Base-by-base conservation (phyloP, 331 rosid genomes). In the Pyracantha coccinea region DNA sequence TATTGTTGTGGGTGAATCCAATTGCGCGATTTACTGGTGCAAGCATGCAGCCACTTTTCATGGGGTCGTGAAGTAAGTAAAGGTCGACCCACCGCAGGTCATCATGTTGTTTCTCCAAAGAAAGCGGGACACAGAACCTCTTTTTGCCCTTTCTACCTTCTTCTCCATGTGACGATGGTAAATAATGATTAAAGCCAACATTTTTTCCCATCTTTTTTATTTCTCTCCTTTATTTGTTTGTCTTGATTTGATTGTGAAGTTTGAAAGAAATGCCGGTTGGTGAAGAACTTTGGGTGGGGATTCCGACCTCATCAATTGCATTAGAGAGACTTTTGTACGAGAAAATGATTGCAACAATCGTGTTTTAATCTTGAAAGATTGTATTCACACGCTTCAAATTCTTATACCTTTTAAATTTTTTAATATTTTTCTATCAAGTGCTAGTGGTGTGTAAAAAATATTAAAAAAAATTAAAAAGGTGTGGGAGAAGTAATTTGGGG, bases 21-120 rank as follows among this genome's bases (percentile, higher is more conserved):
- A 66, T 28, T 10, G 19, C 2, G 44, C 8, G 29, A 15, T 72
- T 66, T 50, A 73, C 44, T n/a, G 79, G 75, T 64, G 69, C 58
- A 75, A 79, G 86, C 76, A 77, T 64, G 69, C 58, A 75, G 78
- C 88, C 76, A 77, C 83, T 69, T 82, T 78, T 27, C 73, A 84
- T 55, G 70, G 74, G 86, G 82, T 58, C 33, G 23, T 68, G 82
- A 73, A 80, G 77, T 77, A 19, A 82, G 76, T 61, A 24, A 69
- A 65, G 2, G 35, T 73, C 76, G 83, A 14, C 92, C 92, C 89
- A 88, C 88, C 88, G 73, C 66, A 17, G 65, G 69, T 79, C 60
- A 87, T 91, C 76, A 86, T 78, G 84, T 55, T 74, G 84, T 82
- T 80, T 75, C 62, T 69, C 11, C 17, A 6, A 19, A 64, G 2